Evolutionary conservation across 116 monocot species (phyloP).

Genomic region (Dioscorea cayenensis): DNA sequence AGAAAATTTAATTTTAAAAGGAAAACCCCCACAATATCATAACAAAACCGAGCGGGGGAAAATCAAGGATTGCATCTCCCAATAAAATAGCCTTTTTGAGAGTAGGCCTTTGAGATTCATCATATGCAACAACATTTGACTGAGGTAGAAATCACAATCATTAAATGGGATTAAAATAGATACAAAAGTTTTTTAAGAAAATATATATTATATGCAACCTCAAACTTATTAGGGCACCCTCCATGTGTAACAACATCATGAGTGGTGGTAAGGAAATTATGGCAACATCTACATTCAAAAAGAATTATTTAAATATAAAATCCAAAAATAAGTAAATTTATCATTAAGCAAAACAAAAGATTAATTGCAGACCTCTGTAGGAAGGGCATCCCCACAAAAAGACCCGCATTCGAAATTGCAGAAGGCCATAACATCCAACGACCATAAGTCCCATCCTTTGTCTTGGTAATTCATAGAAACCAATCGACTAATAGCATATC

Average conservation of each 20-base stretch:
- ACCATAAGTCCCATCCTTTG: constrained; percentile 71
- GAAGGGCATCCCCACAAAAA: constrained; percentile 68
- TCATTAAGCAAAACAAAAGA: no score
- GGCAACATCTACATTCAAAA: constrained; percentile 56
- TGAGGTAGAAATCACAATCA: not conserved
- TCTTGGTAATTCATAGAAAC: constrained; percentile 76
- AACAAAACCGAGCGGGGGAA: constrained; percentile 24
- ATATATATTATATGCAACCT: constrained; percentile 23
- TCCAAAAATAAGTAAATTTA: not conserved
- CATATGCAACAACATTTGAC: constrained; percentile 56
- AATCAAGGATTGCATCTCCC: constrained; percentile 53
- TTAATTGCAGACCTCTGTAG: constrained; percentile 32
- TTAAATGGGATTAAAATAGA: not conserved
- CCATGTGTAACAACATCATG: constrained; percentile 71
- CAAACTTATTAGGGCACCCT: constrained; percentile 63
- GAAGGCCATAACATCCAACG: constrained; percentile 77
- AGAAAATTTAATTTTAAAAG: not conserved
- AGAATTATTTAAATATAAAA: not conserved
- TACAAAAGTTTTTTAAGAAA: not conserved
- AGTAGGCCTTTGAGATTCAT: constrained; percentile 25
- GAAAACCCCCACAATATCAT: not conserved
- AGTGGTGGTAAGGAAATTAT: constrained; percentile 79
- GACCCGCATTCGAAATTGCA: constrained; percentile 62
- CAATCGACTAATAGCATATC: constrained; percentile 66
- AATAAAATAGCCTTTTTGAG: constrained; percentile 28